A percentile compares a stretch with the other conserved stretches of the same genome.
These are phyloP conservation scores for Triadica sebifera DNA, from an alignment of 345 rosid genomes.

Conservation along the genomic window DNA sequence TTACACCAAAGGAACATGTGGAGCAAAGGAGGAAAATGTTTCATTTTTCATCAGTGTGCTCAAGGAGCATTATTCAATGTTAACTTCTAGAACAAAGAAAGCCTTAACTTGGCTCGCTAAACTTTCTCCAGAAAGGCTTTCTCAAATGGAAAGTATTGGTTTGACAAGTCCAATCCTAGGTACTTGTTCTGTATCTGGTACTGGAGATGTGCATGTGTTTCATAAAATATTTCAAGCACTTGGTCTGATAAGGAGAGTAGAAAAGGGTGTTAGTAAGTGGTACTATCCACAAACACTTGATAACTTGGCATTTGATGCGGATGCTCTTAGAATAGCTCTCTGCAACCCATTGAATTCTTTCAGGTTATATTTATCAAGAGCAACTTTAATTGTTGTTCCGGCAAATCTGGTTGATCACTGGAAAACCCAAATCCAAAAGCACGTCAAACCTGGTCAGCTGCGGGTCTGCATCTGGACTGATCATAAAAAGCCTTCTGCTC, in stretches of 20 bases:
- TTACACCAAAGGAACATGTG: constrained; percentile 55
- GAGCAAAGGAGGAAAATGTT: constrained; percentile 59
- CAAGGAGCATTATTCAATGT: constrained; percentile 52
- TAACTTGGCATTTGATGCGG: constrained; percentile 80
- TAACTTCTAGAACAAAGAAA: constrained; percentile 53
- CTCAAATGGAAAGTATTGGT: constrained; percentile 80
- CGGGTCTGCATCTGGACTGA: constrained; percentile 75
- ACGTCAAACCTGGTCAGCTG: constrained; percentile 73
- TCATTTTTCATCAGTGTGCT: constrained; percentile 72
- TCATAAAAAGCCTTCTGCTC: constrained; percentile 60
- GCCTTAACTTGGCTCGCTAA: constrained; percentile 80
- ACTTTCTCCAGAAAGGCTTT: constrained; percentile 65
- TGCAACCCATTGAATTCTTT: constrained; percentile 68
- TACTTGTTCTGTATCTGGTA: constrained; percentile 33
- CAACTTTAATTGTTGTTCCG: constrained; percentile 89
- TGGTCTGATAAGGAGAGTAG: constrained; percentile 68
- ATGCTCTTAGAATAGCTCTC: constrained; percentile 75
- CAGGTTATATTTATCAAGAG: constrained; percentile 86
- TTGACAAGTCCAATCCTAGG: constrained; percentile 61
- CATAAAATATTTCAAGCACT: constrained; percentile 72
- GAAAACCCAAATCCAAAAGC: constrained; percentile 81
- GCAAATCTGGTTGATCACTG: constrained; percentile 91
- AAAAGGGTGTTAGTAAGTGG: constrained; percentile 68
- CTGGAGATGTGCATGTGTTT: constrained; percentile 42
- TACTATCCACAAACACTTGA: constrained; percentile 65